A percentile compares a stretch with the other conserved stretches of the same genome.
Evolutionary conservation across 441 rosid genomes (phyloP).

Genomic region (Codiaeum variegatum): DNA sequence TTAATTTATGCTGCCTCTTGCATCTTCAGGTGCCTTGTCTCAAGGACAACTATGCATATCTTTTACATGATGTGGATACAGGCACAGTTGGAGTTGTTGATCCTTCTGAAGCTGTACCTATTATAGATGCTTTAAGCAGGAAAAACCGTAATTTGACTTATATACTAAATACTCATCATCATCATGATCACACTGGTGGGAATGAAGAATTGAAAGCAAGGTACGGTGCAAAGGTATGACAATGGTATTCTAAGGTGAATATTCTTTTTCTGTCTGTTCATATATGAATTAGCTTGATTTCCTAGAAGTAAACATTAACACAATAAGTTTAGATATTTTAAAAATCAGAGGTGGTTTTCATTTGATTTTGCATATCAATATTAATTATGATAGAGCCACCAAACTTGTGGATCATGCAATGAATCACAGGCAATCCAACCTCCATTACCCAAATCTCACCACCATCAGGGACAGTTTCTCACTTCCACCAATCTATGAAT

Average conservation of each 20-base stretch:
- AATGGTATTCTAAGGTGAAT: slow-evolving; percentile 14
- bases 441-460: too few species aligned
- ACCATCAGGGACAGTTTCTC: too few species aligned
- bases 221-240: slow-evolving; percentile 95
- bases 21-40: slow-evolving; percentile 79
- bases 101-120: slow-evolving; percentile 85
- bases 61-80: slow-evolving; percentile 82
- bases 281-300: not conserved
- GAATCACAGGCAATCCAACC: too few species aligned
- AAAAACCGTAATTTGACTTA: slow-evolving; percentile 79
- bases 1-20: slow-evolving; percentile 7
- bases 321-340: not conserved
- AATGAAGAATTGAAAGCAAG: slow-evolving; percentile 88
- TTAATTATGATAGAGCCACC: not conserved
- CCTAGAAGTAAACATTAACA: not conserved
- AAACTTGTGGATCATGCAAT: too few species aligned
- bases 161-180: slow-evolving; percentile 91
- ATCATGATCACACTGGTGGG: slow-evolving; percentile 84
- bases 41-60: slow-evolving; percentile 85
- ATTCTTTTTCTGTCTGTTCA: slow-evolving; percentile 1
- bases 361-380: not conserved
- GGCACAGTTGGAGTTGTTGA: slow-evolving; percentile 99
- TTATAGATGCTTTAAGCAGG: slow-evolving; percentile 72
- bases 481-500: too few species aligned
- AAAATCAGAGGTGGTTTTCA: not conserved